These are phyloP conservation scores for Anthoceros angustus DNA, from an alignment of 225 moss, liverwort and hornwort genomes.

Conservation along the genomic window DNA sequence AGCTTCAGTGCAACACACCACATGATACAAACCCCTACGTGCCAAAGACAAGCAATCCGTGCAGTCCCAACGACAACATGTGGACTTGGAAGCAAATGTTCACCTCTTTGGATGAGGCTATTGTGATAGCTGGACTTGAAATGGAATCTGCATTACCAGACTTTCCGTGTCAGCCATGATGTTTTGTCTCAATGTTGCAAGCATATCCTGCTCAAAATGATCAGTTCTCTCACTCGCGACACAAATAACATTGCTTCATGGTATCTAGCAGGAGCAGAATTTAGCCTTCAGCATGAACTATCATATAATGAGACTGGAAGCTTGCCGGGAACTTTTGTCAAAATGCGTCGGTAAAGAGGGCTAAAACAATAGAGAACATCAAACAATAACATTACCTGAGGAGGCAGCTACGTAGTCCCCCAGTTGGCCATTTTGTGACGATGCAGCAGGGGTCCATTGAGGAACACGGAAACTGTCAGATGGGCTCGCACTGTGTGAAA, in stretches of 20 bases:
- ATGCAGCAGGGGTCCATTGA: conserved; percentile 54
- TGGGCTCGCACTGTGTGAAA: conserved; percentile 35
- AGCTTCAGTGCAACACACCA: background rate
- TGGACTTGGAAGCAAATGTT: too few relatives aligned
- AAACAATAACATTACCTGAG: conserved; percentile 26
- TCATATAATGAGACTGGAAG: too few relatives aligned
- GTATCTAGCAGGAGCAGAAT: too few relatives aligned
- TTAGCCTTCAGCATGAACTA: too few relatives aligned
- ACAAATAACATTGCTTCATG: too few relatives aligned
- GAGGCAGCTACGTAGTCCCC: conserved; percentile 45
- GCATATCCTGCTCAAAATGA: too few relatives aligned
- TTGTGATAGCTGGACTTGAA: conserved; percentile 46
- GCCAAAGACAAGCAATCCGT: too few relatives aligned
- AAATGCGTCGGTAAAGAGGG: too few relatives aligned
- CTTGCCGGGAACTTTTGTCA: too few relatives aligned
- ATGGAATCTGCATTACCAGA: conserved; percentile 30
- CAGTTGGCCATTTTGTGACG: conserved; percentile 37
- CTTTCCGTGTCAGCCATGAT: background rate
- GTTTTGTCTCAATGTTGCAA: background rate
- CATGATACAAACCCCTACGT: background rate
- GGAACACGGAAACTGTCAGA: conserved; percentile 55
- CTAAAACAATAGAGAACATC: background rate
- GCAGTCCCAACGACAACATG: too few relatives aligned
- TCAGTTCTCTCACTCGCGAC: too few relatives aligned
- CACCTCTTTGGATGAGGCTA: conserved; percentile 43